A percentile compares a stretch with the other conserved stretches of the same genome.
Evolutionary conservation across 768 basidiomycete species (phyloP).

Genomic region (Candolleomyces aberdarensis): DNA sequence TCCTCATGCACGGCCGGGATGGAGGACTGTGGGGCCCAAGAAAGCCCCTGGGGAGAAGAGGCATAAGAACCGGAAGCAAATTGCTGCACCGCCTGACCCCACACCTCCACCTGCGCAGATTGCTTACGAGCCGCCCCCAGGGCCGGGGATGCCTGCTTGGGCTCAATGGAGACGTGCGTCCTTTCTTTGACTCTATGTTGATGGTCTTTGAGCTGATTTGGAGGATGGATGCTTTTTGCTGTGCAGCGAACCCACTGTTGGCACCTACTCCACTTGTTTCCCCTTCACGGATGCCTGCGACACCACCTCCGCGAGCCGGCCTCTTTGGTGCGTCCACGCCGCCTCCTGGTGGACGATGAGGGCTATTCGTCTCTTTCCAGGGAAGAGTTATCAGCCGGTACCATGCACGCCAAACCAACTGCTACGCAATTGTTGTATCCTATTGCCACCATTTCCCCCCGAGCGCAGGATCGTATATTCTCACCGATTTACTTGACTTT

Average conservation of each 20-base stretch:
- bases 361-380: background rate
- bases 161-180: conserved; percentile 80
- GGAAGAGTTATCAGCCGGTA: too few species aligned
- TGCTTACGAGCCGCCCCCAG: conserved; percentile 41
- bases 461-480: too few species aligned
- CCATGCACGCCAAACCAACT: too few species aligned
- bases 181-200: background rate
- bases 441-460: too few species aligned
- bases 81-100: conserved; percentile 36
- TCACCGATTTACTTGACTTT: too few species aligned
- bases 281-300: conserved; percentile 34
- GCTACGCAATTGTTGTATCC: too few species aligned
- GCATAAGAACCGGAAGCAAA: conserved; percentile 37
- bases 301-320: conserved; percentile 54
- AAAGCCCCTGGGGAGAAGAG: conserved; percentile 41
- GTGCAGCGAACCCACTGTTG: conserved; percentile 61
- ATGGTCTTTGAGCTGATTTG: background rate
- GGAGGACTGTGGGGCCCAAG: conserved; percentile 66
- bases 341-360: conserved; percentile 8
- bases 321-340: conserved; percentile 53
- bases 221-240: background rate
- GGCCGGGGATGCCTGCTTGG: conserved; percentile 69
- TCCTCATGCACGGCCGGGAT: conserved; percentile 60
- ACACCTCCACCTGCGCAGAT: conserved; percentile 35
- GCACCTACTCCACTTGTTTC: conserved; percentile 43